Conservation (phyloP, 2,329 filamentous ascomycete species). For the Mycosphaerella arachidis region DNA sequence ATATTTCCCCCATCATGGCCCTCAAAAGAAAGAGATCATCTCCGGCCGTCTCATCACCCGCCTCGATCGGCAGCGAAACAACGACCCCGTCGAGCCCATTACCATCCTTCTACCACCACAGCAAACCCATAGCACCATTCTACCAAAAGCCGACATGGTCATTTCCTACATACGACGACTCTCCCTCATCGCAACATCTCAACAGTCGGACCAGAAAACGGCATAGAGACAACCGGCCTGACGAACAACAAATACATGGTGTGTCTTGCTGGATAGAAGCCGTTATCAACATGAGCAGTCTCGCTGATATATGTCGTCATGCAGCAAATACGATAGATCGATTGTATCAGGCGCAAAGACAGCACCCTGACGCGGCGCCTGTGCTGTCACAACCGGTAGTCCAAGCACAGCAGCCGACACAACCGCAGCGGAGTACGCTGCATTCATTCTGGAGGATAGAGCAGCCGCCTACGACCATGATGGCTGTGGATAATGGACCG, state of each 20-base stretch:
- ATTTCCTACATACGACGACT: slow-evolving; percentile 25
- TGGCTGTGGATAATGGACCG: slow-evolving; percentile 2
- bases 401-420: slow-evolving; percentile 17
- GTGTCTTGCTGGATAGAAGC: slow-evolving; percentile 24
- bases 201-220: slow-evolving; percentile 57
- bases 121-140: slow-evolving; percentile 22
- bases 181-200: slow-evolving; percentile 36
- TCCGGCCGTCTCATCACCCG: slow-evolving; percentile 40
- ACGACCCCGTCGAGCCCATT: slow-evolving; percentile 27
- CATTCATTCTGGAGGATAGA: slow-evolving; percentile 46
- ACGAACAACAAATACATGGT: slow-evolving; percentile 55
- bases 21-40: slow-evolving; percentile 56
- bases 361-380: slow-evolving; percentile 24
- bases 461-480: slow-evolving; percentile 25
- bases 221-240: slow-evolving; percentile 54
- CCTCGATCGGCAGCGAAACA: slow-evolving; percentile 36
- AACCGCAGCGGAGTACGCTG: slow-evolving; percentile 41
- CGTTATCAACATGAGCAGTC: slow-evolving; percentile 12
- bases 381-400: slow-evolving; percentile 18
- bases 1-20: slow-evolving; percentile 40
- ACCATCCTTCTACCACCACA: slow-evolving; percentile 29
- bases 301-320: slow-evolving; percentile 18
- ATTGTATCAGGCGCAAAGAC: slow-evolving; percentile 42
- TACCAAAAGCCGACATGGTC: slow-evolving; percentile 26
- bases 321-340: slow-evolving; percentile 44